Percentiles rank a stretch among this genome's conserved stretches.
phyloP scores from a whole-genome alignment of 306 rosid genomes.

The Vigna hirtella region DNA sequence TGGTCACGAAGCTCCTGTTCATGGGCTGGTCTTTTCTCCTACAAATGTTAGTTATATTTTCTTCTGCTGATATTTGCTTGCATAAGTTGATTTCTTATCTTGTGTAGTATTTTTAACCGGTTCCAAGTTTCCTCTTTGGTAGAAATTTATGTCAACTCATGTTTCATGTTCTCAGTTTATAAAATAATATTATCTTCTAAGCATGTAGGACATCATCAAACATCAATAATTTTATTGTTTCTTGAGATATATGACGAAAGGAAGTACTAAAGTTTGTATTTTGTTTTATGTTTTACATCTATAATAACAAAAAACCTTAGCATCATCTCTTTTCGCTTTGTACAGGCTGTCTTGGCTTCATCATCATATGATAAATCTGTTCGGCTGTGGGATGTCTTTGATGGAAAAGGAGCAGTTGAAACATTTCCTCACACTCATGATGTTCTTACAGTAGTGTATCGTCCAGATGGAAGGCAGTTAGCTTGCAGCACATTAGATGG shows the following conservation, averaged over 20 bases:
- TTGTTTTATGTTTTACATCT: constrained; percentile 30
- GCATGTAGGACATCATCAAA: neutral
- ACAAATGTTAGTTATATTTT: constrained; percentile 70
- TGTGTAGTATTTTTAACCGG: constrained; percentile 3
- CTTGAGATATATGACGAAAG: neutral
- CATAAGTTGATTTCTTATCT: constrained; percentile 17
- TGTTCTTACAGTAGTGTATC: constrained; percentile 87
- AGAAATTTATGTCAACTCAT: constrained; percentile 19
- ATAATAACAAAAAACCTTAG: neutral
- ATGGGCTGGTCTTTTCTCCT: constrained; percentile 91
- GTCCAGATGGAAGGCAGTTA: constrained; percentile 96
- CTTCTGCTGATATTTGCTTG: neutral
- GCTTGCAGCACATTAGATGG: constrained; percentile 98
- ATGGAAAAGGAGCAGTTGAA: constrained; percentile 91
- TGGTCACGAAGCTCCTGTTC: constrained; percentile 98
- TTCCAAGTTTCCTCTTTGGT: constrained; percentile 4
- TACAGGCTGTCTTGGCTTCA: constrained; percentile 85
- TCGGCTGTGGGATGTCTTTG: constrained; percentile 95
- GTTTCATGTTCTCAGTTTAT: constrained; percentile 20
- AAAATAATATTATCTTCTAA: constrained; percentile 32
- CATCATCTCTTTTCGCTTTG: constrained; percentile 35
- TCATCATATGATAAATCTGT: constrained; percentile 95
- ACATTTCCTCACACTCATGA: constrained; percentile 84
- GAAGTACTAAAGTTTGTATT: constrained; percentile 27
- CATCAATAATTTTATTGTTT: constrained; percentile 15